Base-by-base conservation (phyloP, 306 rosid species). In the Mimosa bimucronata region DNA sequence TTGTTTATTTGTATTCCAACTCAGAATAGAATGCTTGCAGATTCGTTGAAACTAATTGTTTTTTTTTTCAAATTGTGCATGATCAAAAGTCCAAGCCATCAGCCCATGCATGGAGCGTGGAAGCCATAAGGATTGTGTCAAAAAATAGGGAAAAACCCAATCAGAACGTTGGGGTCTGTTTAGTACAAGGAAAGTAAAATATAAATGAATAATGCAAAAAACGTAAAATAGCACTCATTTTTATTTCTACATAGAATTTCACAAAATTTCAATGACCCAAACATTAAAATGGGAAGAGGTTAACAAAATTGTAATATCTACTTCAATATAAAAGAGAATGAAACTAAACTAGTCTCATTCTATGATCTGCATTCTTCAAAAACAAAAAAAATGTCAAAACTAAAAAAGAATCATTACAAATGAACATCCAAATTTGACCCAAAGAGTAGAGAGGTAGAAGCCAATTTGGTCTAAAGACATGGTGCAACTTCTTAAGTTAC, bases 181-280 rank as follows among this genome's bases (percentile, higher is more conserved):
- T 34, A 34, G 0, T 34, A 34, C 38, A 34, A 0, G 38, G 38
- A 34, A 34, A 34, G 5, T 34, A 6, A 34, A 34, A 34, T 34
- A 34, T 34, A 34, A 34, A 34, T 34, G 38, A 34, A 34, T 34
- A 34, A 34, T 34, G 38, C 38, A 34, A 34, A 34, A 3, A 34
- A 34, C 38, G 38, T 34, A 34, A 34, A 34, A 6, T 34, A 34
- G 2, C 38, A 6, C 2, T 34, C 1, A 34, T 34, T 34, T 34
- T 34, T 34, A 34, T 34, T 34, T 34, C 38, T 34, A 34, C n/a
- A 40, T 26, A 28, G 25, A 70, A 60, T 21, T 50, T 45, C 5
- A 50, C 75, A 45, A 37, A 74, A 69, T 55, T 68, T 75, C 57
- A 29, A 23, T 9, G 70, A 44, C 31, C 71, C 15, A 80, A 55